Evolutionary conservation across 768 basidiomycete genomes (phyloP), one percentile per base, ranked within the genome.

Genomic region (Fomitopsis pulvina): DNA sequence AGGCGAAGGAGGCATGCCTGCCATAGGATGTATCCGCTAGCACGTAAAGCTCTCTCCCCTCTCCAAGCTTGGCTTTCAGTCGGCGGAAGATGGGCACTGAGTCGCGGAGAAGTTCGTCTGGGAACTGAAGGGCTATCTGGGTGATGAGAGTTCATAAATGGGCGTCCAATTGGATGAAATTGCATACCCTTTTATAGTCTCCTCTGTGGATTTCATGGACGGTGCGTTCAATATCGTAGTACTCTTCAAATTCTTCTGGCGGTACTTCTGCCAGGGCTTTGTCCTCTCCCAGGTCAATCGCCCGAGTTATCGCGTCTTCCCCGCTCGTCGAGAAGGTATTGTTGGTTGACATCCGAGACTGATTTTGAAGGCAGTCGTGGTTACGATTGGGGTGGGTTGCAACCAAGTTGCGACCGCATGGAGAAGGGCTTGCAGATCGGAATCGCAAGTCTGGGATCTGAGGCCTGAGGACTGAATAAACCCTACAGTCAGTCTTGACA

Each of bases 1-100:
- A 32, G 2, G 18, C 11, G 14, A 22, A 8, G 8, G 30, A 29
- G 14, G 9, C 43, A 29, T 70, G 82, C 94, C 89, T 94, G 68
- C 94, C 96, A 66, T 97, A 97, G 3, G 94, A 95, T 20, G 94
- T 97, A 67, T 99, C 95, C 11, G 94, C 95, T n/a, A 97, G 75
- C 4, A 96, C 85, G 63, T 92, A 95, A 21, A 91, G 69, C 58
- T 94, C 86, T 45, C 70, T 71, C 18, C 42, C 63, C 1, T 65
- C 66, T 16, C 74, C 70, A 21, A 81, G 62, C 48, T 60, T 66
- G 1, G 62, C 61, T 60, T 84, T 87, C 29, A 99, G 73, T 3
- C 68, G 62, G 32, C 79, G 74, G 63, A 83, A 93, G 24, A 98
- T 83, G 2, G 83, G 82, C 14, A 97, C 93, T 0, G 92, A 92